Percentiles rank a stretch among this genome's conserved stretches.
Evolutionary conservation across 768 basidiomycete genomes (phyloP).

Genomic region (Lactarius hatsudake): DNA sequence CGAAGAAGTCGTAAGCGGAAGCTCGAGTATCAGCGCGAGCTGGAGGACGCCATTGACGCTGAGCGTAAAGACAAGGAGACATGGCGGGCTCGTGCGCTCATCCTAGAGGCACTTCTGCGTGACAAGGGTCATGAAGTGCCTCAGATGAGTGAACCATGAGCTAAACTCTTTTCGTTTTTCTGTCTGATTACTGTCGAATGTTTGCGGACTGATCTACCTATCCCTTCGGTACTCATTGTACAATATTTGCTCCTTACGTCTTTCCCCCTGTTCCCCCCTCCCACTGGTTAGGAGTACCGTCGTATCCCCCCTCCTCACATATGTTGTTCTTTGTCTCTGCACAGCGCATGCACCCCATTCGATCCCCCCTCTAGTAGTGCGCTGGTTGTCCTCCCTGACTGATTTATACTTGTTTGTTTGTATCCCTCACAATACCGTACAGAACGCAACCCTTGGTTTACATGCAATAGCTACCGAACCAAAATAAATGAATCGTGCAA

Average conservation of each 20-base stretch:
- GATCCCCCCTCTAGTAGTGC: constrained; percentile 14
- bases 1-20: constrained; percentile 76
- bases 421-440: constrained; percentile 18
- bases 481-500: not conserved
- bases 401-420: constrained; percentile 11
- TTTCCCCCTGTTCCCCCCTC: constrained; percentile 33
- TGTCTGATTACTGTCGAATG: not conserved
- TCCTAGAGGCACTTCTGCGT: constrained; percentile 49
- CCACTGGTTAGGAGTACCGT: constrained; percentile 55
- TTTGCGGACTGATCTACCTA: constrained; percentile 25
- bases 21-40: constrained; percentile 59
- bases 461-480: not conserved
- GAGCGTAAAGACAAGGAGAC: constrained; percentile 57
- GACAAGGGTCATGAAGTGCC: constrained; percentile 59
- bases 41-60: constrained; percentile 55
- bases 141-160: constrained; percentile 39
- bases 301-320: constrained; percentile 42
- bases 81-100: constrained; percentile 57
- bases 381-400: constrained; percentile 9
- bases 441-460: not conserved
- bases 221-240: constrained; percentile 48
- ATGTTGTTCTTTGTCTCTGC: not conserved
- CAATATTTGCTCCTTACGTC: constrained; percentile 9
- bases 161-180: not conserved
- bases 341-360: constrained; percentile 13